Conservation (phyloP, 495 filamentous ascomycete species). For the Podospora australis region DNA sequence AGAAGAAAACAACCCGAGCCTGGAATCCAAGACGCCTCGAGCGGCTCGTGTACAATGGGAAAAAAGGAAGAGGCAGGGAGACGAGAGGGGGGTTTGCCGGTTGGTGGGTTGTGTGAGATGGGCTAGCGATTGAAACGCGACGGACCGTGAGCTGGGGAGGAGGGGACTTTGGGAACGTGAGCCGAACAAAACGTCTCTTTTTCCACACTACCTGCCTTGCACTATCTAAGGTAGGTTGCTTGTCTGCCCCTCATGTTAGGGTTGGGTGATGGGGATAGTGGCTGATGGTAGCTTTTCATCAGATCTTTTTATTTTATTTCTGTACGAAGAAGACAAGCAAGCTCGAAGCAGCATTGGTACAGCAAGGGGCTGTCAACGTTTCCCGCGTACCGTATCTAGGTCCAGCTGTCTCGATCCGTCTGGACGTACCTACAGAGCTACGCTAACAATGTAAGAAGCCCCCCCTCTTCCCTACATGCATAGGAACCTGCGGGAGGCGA, state of each 20-base stretch:
- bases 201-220: constrained; percentile 1
- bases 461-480: constrained; percentile 5
- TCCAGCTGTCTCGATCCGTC: too few relatives aligned
- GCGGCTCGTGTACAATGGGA: constrained; percentile 10
- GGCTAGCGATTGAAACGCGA: constrained; percentile 2
- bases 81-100: neutral
- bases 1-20: constrained; percentile 7
- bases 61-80: neutral
- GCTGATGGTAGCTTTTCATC: too few relatives aligned
- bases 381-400: too few relatives aligned
- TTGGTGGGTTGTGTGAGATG: neutral
- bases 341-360: too few relatives aligned
- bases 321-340: too few relatives aligned
- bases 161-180: too few relatives aligned
- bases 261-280: neutral
- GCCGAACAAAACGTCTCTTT: constrained; percentile 3
- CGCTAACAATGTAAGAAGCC: constrained; percentile 1
- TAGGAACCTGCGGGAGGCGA: neutral
- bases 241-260: neutral
- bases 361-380: too few relatives aligned
- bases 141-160: neutral
- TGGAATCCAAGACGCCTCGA: constrained; percentile 1
- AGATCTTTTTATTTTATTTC: too few relatives aligned
- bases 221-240: too few relatives aligned
- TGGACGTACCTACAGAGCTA: too few relatives aligned